Evolutionary conservation across 306 rosid genomes (phyloP).

Genomic region (Alnus glutinosa): DNA sequence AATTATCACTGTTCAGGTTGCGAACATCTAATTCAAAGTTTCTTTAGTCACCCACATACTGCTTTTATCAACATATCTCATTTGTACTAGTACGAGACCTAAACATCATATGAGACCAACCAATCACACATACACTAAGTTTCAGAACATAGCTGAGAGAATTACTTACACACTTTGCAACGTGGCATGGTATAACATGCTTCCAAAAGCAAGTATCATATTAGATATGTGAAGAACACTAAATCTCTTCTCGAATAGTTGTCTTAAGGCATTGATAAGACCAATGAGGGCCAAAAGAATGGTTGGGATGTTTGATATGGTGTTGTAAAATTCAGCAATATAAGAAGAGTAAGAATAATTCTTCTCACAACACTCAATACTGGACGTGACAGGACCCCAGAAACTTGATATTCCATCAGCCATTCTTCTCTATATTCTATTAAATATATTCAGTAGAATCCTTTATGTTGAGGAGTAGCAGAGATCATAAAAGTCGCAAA

Average conservation of each 20-base stretch:
- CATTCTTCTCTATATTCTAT: slow-evolving; percentile 47
- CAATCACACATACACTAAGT: slow-evolving; percentile 11
- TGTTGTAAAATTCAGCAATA: slow-evolving; percentile 89
- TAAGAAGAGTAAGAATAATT: slow-evolving; percentile 77
- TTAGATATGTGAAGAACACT: slow-evolving; percentile 84
- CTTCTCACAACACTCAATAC: slow-evolving; percentile 77
- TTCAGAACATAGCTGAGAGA: slow-evolving; percentile 15
- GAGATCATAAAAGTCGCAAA: slow-evolving; percentile 44
- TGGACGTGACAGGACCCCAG: slow-evolving; percentile 95
- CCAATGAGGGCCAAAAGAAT: slow-evolving; percentile 87
- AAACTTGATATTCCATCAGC: slow-evolving; percentile 66
- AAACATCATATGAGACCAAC: slow-evolving; percentile 10
- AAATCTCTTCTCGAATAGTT: slow-evolving; percentile 95
- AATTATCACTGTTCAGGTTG: background rate
- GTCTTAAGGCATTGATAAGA: slow-evolving; percentile 73
- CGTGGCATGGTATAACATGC: slow-evolving; percentile 90
- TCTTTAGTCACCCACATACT: slow-evolving; percentile 9
- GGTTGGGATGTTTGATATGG: slow-evolving; percentile 77
- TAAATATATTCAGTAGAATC: slow-evolving; percentile 25
- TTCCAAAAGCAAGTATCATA: slow-evolving; percentile 86
- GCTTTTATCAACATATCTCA: slow-evolving; percentile 3
- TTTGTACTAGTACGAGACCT: slow-evolving; percentile 11
- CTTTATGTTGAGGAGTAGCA: slow-evolving; percentile 21
- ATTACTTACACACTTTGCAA: slow-evolving; percentile 75
- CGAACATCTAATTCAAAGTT: background rate